These are phyloP conservation scores for Sequoiadendron giganteum DNA, from an alignment of 75 land plant genomes.

Conservation along the genomic window DNA sequence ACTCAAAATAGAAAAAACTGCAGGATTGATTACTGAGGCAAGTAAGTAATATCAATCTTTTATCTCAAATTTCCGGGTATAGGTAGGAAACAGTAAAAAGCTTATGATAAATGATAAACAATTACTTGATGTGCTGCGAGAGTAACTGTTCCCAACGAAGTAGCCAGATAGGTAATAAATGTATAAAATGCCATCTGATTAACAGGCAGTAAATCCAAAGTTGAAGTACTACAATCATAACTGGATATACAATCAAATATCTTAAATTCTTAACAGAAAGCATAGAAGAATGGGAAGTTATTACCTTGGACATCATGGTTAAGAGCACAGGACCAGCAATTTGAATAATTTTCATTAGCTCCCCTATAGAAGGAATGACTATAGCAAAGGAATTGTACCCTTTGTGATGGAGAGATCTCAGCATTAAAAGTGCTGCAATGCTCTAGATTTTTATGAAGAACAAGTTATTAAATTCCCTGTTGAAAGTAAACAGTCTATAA, in stretches of 20 bases:
- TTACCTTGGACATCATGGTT: constrained; percentile 89
- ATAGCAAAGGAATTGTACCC: constrained; percentile 73
- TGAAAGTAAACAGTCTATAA: neutral
- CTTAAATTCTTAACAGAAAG: neutral
- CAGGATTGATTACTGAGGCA: neutral
- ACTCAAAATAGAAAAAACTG: neutral
- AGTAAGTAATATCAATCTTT: neutral
- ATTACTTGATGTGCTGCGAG: constrained; percentile 93
- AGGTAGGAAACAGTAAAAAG: neutral
- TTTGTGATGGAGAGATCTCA: constrained; percentile 50
- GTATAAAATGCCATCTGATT: constrained; percentile 82
- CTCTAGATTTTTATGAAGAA: constrained; percentile 35
- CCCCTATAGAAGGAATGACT: constrained; percentile 58
- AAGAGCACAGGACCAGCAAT: constrained; percentile 88
- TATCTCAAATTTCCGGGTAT: neutral
- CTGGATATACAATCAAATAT: neutral
- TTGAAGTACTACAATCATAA: neutral
- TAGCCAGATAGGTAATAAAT: constrained; percentile 75
- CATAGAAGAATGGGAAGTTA: neutral
- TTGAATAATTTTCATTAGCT: constrained; percentile 60
- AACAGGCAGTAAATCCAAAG: neutral
- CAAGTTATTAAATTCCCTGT: neutral
- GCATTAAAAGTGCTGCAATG: constrained; percentile 83
- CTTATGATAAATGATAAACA: neutral
- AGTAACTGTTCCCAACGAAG: constrained; percentile 74